These are phyloP conservation scores for Astraeus odoratus DNA, from an alignment of 768 basidiomycete genomes.

Conservation along the genomic window DNA sequence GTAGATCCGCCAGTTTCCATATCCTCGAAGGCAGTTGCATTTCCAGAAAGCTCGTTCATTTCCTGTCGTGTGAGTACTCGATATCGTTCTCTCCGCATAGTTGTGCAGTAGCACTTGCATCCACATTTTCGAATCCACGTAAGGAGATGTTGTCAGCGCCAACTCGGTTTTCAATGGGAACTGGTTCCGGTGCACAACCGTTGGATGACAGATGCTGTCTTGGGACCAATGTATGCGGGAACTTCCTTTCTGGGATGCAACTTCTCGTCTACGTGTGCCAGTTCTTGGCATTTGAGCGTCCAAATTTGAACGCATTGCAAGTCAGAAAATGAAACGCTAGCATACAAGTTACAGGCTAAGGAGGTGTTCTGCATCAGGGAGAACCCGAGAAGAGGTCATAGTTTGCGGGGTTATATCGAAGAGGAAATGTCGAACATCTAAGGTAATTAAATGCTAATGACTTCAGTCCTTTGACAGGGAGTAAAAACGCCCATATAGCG, in stretches of 20 bases:
- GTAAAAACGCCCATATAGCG: not conserved
- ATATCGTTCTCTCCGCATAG: slow-evolving; percentile 7
- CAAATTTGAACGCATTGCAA: slow-evolving; percentile 42
- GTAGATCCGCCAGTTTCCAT: not conserved
- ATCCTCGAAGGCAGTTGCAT: not conserved
- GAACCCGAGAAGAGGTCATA: not conserved
- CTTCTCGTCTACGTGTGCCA: slow-evolving; percentile 15
- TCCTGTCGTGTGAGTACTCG: slow-evolving; percentile 23
- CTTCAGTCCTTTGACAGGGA: not conserved
- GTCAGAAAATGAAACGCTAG: not conserved
- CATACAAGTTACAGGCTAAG: too few species aligned
- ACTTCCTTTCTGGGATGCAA: slow-evolving; percentile 10
- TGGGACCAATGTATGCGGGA: slow-evolving; percentile 11
- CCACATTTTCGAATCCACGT: slow-evolving; percentile 18
- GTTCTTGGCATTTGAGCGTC: slow-evolving; percentile 26
- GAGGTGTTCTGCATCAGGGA: too few species aligned
- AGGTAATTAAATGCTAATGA: not conserved
- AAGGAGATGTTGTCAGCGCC: slow-evolving; percentile 1
- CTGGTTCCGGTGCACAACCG: slow-evolving; percentile 6
- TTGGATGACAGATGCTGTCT: slow-evolving; percentile 3
- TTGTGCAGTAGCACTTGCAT: slow-evolving; percentile 18
- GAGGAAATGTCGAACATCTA: not conserved
- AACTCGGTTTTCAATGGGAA: slow-evolving; percentile 9
- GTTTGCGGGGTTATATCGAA: not conserved
- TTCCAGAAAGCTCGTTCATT: slow-evolving; percentile 8